phyloP scores from a whole-genome alignment of 306 rosid species.

The Pachyrhizus erosus region DNA sequence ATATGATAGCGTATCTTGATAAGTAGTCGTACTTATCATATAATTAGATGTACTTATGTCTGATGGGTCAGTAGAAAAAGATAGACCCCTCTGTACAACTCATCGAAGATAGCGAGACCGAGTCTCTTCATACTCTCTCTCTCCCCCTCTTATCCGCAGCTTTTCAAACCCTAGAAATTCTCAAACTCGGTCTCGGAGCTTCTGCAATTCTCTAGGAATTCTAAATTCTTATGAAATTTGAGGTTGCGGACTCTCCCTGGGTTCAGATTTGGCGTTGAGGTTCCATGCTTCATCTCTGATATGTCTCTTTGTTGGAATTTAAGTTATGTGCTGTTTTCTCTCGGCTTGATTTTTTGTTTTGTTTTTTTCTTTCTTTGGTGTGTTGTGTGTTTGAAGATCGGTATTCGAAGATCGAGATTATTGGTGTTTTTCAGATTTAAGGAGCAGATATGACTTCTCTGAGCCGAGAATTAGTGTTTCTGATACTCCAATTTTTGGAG shows the following conservation, averaged over 20 bases:
- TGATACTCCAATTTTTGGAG: slow-evolving; percentile 82
- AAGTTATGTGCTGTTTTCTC: slow-evolving; percentile 19
- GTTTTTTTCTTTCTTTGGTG: background rate
- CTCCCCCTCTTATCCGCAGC: slow-evolving; percentile 52
- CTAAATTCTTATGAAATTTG: slow-evolving; percentile 43
- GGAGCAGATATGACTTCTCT: slow-evolving; percentile 62
- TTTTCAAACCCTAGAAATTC: slow-evolving; percentile 71
- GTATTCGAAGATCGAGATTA: slow-evolving; percentile 24
- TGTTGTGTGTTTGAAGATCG: slow-evolving; percentile 35
- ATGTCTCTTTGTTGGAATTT: slow-evolving; percentile 36
- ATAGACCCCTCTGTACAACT: slow-evolving; percentile 55
- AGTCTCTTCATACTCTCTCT: slow-evolving; percentile 48
- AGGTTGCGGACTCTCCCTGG: slow-evolving; percentile 40
- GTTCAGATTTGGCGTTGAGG: slow-evolving; percentile 44
- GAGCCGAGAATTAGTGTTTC: slow-evolving; percentile 83
- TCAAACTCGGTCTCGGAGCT: slow-evolving; percentile 45
- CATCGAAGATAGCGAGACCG: slow-evolving; percentile 82
- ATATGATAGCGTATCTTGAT: background rate
- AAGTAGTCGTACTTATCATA: rapidly evolving
- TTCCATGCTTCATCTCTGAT: slow-evolving; percentile 11
- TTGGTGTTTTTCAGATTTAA: slow-evolving; percentile 22
- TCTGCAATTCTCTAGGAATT: slow-evolving; percentile 19
- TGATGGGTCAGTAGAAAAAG: slow-evolving; percentile 64
- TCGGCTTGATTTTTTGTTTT: slow-evolving; percentile 6
- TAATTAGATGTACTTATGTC: background rate